phyloP scores from a whole-genome alignment of 371 early-diverging fungal species.

The Synchytrium microbalum region DNA sequence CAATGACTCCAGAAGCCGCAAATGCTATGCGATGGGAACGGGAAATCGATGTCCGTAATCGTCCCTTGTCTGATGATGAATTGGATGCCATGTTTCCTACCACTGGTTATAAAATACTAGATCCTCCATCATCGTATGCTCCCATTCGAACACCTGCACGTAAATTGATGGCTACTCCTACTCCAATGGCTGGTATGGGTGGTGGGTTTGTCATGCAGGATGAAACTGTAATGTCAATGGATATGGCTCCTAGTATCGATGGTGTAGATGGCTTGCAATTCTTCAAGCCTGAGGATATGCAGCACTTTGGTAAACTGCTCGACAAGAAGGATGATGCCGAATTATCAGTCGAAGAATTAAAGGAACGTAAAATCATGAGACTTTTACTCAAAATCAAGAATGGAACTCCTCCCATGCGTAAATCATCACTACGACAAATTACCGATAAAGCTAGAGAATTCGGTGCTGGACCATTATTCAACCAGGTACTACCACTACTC shows the following conservation, averaged over 20 bases:
- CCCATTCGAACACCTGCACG: conserved; percentile 95
- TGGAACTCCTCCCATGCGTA: conserved; percentile 92
- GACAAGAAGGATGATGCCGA: conserved; percentile 75
- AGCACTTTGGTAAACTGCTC: conserved; percentile 88
- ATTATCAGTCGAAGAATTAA: conserved; percentile 79
- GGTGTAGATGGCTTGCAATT: conserved; percentile 86
- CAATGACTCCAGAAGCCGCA: conserved; percentile 75
- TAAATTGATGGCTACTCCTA: conserved; percentile 89
- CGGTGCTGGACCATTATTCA: conserved; percentile 92
- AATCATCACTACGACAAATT: conserved; percentile 84
- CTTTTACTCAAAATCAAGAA: conserved; percentile 94
- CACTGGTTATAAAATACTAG: conserved; percentile 85
- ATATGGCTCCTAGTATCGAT: conserved; percentile 78
- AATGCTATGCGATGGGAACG: conserved; percentile 71
- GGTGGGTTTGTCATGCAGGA: conserved; percentile 75
- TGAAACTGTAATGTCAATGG: conserved; percentile 59
- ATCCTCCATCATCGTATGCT: conserved; percentile 79
- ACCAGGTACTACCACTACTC: conserved; percentile 89
- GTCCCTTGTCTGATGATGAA: conserved; percentile 79
- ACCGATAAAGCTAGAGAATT: conserved; percentile 93
- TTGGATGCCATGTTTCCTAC: conserved; percentile 87
- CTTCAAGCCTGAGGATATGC: conserved; percentile 94
- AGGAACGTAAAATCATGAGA: conserved; percentile 93
- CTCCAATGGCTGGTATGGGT: conserved; percentile 64
- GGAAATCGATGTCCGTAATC: conserved; percentile 81